A percentile compares a stretch with the other conserved stretches of the same genome.
These are phyloP conservation scores for Trametes cinnabarina DNA, from an alignment of 768 basidiomycete genomes.

Conservation along the genomic window DNA sequence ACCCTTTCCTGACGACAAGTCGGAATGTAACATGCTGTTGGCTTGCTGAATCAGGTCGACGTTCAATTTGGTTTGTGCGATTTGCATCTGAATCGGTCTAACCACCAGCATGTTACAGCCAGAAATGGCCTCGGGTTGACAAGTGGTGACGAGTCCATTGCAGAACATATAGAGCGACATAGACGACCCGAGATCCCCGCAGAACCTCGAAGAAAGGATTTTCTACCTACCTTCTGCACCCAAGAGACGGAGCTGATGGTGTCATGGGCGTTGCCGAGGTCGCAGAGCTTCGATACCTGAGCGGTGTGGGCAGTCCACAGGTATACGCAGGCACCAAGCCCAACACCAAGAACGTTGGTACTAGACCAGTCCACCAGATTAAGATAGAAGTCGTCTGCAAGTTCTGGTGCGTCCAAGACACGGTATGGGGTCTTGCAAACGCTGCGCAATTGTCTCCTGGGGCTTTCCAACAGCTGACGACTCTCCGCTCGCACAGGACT, in stretches of 20 bases:
- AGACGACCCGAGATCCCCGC: neutral
- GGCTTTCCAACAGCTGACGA: slow-evolving; percentile 78
- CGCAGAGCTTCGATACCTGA: slow-evolving; percentile 87
- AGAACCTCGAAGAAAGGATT: neutral
- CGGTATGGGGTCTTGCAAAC: slow-evolving; percentile 96
- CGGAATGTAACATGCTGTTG: slow-evolving; percentile 3
- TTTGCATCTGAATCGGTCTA: neutral
- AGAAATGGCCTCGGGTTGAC: neutral
- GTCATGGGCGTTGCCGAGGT: slow-evolving; percentile 62
- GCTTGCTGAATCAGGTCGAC: neutral
- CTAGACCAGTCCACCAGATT: slow-evolving; percentile 97
- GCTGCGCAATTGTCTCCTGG: slow-evolving; percentile 73
- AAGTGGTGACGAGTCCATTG: slow-evolving; percentile 2
- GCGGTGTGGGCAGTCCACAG: slow-evolving; percentile 97
- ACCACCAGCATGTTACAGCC: slow-evolving; percentile 8
- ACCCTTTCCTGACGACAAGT: neutral
- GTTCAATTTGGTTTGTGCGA: neutral
- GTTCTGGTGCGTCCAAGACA: slow-evolving; percentile 94
- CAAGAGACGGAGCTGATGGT: slow-evolving; percentile 87
- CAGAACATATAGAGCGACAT: neutral
- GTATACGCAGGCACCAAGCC: slow-evolving; percentile 89
- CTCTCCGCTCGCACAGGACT: slow-evolving; percentile 85
- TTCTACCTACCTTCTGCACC: slow-evolving; percentile 68
- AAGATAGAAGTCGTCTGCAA: slow-evolving; percentile 98
- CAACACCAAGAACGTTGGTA: slow-evolving; percentile 93